Evolutionary conservation across 2,329 filamentous ascomycete genomes (phyloP).

Genomic region (Chaetomiaceae sp.): DNA sequence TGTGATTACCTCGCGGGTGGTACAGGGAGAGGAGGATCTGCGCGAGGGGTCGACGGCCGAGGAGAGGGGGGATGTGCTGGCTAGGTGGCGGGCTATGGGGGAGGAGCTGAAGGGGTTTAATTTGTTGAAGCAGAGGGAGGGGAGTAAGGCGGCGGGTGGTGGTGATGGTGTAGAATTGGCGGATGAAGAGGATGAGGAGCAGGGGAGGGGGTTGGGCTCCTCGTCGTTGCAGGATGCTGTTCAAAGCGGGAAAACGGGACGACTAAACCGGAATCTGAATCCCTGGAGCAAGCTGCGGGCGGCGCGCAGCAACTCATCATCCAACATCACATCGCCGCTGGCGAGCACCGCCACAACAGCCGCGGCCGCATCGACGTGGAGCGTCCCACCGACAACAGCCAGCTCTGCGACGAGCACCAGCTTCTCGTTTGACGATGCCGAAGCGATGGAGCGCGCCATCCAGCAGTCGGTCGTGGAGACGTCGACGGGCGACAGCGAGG

Average conservation of each 20-base stretch:
- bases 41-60: slow-evolving; percentile 45
- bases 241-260: background rate
- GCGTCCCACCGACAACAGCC: slow-evolving; percentile 4
- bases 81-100: slow-evolving; percentile 58
- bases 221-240: too few species aligned
- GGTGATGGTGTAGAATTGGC: slow-evolving; percentile 1
- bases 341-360: slow-evolving; percentile 3
- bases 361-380: slow-evolving; percentile 4
- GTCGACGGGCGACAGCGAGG: slow-evolving; percentile 61
- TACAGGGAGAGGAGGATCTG: slow-evolving; percentile 68
- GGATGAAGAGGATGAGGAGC: background rate
- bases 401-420: slow-evolving; percentile 5
- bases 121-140: slow-evolving; percentile 45
- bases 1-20: slow-evolving; percentile 69
- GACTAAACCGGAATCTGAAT: background rate
- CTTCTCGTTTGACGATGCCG: slow-evolving; percentile 35
- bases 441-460: slow-evolving; percentile 69
- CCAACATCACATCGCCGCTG: background rate
- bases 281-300: slow-evolving; percentile 36
- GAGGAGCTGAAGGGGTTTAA: slow-evolving; percentile 58
- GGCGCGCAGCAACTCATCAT: slow-evolving; percentile 13
- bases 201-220: too few species aligned
- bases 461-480: slow-evolving; percentile 63
- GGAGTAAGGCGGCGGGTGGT: slow-evolving; percentile 27
- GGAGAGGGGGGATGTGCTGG: slow-evolving; percentile 61